phyloP scores from a whole-genome alignment of 1,139 yeast genomes.

The Protomyces pachydermus region DNA sequence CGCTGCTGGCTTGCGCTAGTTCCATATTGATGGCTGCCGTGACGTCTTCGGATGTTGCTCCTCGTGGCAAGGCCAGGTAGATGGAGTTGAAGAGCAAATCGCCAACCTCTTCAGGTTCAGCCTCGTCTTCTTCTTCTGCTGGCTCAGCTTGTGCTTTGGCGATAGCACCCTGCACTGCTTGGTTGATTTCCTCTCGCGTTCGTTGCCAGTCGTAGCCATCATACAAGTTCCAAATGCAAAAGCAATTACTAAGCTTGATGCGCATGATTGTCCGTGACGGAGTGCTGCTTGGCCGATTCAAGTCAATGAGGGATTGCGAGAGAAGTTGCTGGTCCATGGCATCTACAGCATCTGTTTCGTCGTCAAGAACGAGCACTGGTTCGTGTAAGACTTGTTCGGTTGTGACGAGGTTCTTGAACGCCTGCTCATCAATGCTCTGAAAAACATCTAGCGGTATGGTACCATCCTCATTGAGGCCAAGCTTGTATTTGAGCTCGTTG shows the following conservation, averaged over 20 bases:
- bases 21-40: conserved; percentile 18
- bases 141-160: conserved; percentile 31
- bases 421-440: conserved; percentile 46
- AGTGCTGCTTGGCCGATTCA: background rate
- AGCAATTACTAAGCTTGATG: conserved; percentile 34
- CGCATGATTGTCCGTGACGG: conserved; percentile 9
- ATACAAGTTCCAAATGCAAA: conserved; percentile 52
- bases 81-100: conserved; percentile 71
- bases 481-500: conserved; percentile 47
- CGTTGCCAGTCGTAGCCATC: conserved; percentile 94
- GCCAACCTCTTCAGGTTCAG: conserved; percentile 44
- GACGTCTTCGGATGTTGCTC: conserved; percentile 11
- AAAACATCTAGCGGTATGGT: conserved; percentile 47
- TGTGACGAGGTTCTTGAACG: conserved; percentile 34
- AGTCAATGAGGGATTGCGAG: conserved; percentile 15
- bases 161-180: conserved; percentile 60
- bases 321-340: conserved; percentile 29
- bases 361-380: background rate
- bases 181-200: conserved; percentile 61
- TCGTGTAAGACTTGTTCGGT: background rate
- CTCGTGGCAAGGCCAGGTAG: conserved; percentile 54
- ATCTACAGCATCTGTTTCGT: conserved; percentile 2
- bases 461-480: conserved; percentile 30
- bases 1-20: conserved; percentile 37
- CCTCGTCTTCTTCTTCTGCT: conserved; percentile 25